Base-by-base conservation (phyloP, 2,329 filamentous ascomycete genomes). In the Apiospora koreana region DNA sequence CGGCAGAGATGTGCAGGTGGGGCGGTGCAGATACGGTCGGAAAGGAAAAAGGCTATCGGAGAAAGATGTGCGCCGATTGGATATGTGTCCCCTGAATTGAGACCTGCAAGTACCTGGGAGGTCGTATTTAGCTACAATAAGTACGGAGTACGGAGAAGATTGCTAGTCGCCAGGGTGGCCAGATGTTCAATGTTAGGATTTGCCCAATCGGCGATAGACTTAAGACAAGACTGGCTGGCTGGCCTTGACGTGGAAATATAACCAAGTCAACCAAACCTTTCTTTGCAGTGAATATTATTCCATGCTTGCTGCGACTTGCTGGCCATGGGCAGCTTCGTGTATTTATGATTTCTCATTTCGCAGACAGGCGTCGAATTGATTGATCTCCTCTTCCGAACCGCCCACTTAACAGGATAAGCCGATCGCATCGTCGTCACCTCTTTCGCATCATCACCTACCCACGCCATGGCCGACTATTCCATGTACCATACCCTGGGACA, bases 401-500 rank as follows among this genome's bases (percentile, higher is more conserved):
- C 31, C 54, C 54, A 62, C 31, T 38, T 45, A 58, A 16, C 31
- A n/a, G 54, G 18, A 62, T 62, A 62, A 38, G 54, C 54, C 54
- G 18, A 62, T 62, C 31, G 54, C 31, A 62, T 38, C 54, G 8
- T 38, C 54, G 8, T 38, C 54, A 43, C 41, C 12, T n/a, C 31
- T 62, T 62, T 62, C 54, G 54, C 54, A 62, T 62, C 10, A 10
- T 31, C n/a, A 23, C 54, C 31, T 62, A 62, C 54, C 28, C 54
- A 62, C 31, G 18, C 42, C 74, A 89, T 89, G 87, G 84, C 86
- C 76, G 86, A 89, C 74, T 86, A 87, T 77, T 80, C 83, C 71
- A 85, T 85, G 79, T 89, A 87, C 76, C 86, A 89, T 75, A 81
- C 85, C 76, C 83, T 89, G 68, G 88, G 87, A 65, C 86, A 89